phyloP scores from a whole-genome alignment of 2,329 filamentous ascomycete species.

The Botrytis elliptica region DNA sequence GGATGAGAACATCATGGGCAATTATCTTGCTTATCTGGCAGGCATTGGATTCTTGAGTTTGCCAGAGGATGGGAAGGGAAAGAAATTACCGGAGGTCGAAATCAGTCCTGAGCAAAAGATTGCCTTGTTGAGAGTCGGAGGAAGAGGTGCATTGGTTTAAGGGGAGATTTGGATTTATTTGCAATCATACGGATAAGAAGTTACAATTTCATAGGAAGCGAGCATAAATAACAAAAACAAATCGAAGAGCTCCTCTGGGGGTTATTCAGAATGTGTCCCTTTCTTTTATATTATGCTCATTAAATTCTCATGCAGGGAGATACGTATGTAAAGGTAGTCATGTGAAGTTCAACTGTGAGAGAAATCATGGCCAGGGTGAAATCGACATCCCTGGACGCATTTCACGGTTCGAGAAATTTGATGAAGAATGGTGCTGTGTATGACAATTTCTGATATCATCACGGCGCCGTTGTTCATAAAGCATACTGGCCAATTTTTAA shows the following conservation, averaged over 20 bases:
- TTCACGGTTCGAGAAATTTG: background rate
- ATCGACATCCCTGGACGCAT: background rate
- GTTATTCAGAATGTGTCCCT: background rate
- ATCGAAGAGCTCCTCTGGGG: background rate
- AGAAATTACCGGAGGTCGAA: conserved; percentile 26
- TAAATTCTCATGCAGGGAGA: background rate
- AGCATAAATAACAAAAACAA: background rate
- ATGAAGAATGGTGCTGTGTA: background rate
- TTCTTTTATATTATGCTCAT: background rate
- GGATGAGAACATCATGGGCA: conserved; percentile 36
- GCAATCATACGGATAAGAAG: background rate
- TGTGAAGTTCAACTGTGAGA: background rate
- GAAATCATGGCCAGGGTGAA: background rate
- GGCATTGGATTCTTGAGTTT: conserved; percentile 35
- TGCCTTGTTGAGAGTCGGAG: conserved; percentile 31
- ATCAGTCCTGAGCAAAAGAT: conserved; percentile 29
- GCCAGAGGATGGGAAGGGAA: conserved; percentile 34
- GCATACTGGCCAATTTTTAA: background rate
- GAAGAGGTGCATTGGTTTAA: conserved; percentile 29
- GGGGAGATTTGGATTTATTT: background rate
- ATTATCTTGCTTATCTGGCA: conserved; percentile 36
- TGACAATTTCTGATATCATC: background rate
- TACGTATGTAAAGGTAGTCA: background rate
- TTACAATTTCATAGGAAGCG: background rate
- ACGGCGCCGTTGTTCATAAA: background rate